Base-by-base conservation (phyloP, 73 alveolate species). In the Paramecium tetraurelia region DNA sequence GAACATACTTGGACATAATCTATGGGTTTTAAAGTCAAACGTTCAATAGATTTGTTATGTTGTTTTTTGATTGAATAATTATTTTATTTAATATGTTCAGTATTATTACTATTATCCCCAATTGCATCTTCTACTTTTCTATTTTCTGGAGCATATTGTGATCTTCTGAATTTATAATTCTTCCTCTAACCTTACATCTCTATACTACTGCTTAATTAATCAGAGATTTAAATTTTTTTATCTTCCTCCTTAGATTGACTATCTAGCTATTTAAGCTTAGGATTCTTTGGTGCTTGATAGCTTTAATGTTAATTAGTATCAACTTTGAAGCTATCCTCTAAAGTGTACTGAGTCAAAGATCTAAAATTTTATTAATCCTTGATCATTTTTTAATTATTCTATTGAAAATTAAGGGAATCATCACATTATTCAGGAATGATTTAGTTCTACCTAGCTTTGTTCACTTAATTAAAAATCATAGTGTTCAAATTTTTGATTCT, bases 81-180 rank as follows among this genome's bases (percentile, higher is more conserved):
- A 14, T 7, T 63, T 63, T 33, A 63, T 63, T 53, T 53, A n/a
- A 53, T 53, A 22, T 53, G 46, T 14, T 63, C 84, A 12, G 50
- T 63, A 27, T 63, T 33, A 27, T 63, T 53, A 18, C 33, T 53
- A 53, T 22, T 40, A 7, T 40, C 10, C 8, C 10, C 5, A 53
- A 20, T 53, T 63, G 50, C 84, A 63, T 63, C 84, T 1, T 63
- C 84, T 0, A 14, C 7, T 63, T 63, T 33, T 31, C 84, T 27
- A 27, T 63, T 63, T 63, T 31, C 84, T 22, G 84, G 84, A 31
- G 53, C 84, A 63, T 63, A 63, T 63, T 63, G 12, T 63, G 84
- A 63, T 33, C 84, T 63, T 63, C 84, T 63, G 5, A 63, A 63
- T 63, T 63, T 63, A 63, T 63, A 63, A 31, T 63, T 27, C 12